Conservation (phyloP, 257 asterid genomes). For the Solanum pinnatisectum region DNA sequence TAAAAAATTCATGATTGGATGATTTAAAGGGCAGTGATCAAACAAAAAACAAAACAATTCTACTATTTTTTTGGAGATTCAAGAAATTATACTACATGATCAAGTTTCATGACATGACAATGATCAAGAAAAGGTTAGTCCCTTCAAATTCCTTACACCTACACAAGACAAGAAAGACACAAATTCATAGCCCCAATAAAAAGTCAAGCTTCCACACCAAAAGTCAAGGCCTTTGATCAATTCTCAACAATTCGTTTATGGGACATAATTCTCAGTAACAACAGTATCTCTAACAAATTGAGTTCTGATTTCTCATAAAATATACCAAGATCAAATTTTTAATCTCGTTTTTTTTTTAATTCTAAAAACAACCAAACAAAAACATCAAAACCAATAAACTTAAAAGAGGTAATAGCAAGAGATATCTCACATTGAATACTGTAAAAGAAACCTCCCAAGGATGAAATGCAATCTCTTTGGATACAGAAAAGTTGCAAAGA, state of each 20-base stretch:
- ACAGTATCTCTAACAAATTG: neutral
- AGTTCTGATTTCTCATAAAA: neutral
- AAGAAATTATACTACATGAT: neutral
- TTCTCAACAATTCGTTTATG: neutral
- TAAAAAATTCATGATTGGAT: neutral
- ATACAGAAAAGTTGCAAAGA: constrained; percentile 27
- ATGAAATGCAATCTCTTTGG: constrained; percentile 34
- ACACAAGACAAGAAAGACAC: neutral
- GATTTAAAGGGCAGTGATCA: neutral
- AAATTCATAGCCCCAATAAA: neutral
- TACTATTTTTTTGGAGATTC: neutral
- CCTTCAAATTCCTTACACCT: neutral
- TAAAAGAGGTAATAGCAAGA: neutral
- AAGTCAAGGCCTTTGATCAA: neutral
- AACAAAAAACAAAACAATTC: neutral
- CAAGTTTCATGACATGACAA: neutral
- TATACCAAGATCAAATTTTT: neutral
- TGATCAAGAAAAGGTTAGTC: neutral
- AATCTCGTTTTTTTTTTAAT: too few relatives aligned
- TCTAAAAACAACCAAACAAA: neutral
- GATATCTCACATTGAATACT: constrained; percentile 45
- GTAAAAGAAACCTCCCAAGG: constrained; percentile 68
- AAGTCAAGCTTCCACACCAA: neutral
- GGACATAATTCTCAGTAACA: neutral
- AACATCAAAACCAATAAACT: neutral